Conservation (phyloP, 2,329 filamentous ascomycete species). For the Trichophyton equinum region DNA sequence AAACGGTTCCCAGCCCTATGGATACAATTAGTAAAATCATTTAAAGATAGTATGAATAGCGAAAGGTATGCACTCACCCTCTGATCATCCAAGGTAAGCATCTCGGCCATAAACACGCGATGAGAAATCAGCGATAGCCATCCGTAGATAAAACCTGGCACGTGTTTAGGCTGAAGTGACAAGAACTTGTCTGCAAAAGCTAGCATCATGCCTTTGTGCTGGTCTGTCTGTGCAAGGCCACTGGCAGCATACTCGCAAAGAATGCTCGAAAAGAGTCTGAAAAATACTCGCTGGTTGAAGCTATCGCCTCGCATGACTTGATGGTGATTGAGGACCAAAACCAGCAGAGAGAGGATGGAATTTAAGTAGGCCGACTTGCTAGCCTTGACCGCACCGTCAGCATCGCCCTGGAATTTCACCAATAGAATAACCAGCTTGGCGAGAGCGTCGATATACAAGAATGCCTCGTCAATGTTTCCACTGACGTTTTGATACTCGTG, state of each 20-base stretch:
- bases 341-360: constrained; percentile 61
- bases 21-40: constrained; percentile 6
- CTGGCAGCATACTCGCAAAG: constrained; percentile 59
- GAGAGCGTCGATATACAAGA: constrained; percentile 62
- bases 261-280: constrained; percentile 73
- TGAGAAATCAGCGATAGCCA: constrained; percentile 79
- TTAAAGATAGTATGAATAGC: background rate
- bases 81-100: constrained; percentile 56
- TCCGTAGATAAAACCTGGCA: constrained; percentile 70
- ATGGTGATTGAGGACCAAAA: constrained; percentile 74
- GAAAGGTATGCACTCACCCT: constrained; percentile 22
- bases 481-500: constrained; percentile 49
- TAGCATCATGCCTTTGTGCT: constrained; percentile 57
- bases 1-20: constrained; percentile 60
- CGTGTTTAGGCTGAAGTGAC: constrained; percentile 60
- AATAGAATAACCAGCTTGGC: constrained; percentile 68
- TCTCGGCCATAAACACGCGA: constrained; percentile 65
- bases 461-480: constrained; percentile 48
- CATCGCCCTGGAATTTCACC: constrained; percentile 57
- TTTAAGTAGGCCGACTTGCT: constrained; percentile 62
- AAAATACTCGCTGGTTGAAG: constrained; percentile 83
- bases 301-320: constrained; percentile 66
- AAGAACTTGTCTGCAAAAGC: constrained; percentile 59
- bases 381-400: constrained; percentile 45
- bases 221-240: constrained; percentile 45